A percentile compares a stretch with the other conserved stretches of the same genome.
These are phyloP conservation scores for Glomus cerebriforme DNA, from an alignment of 192 early-diverging fungal species.

Conservation along the genomic window DNA sequence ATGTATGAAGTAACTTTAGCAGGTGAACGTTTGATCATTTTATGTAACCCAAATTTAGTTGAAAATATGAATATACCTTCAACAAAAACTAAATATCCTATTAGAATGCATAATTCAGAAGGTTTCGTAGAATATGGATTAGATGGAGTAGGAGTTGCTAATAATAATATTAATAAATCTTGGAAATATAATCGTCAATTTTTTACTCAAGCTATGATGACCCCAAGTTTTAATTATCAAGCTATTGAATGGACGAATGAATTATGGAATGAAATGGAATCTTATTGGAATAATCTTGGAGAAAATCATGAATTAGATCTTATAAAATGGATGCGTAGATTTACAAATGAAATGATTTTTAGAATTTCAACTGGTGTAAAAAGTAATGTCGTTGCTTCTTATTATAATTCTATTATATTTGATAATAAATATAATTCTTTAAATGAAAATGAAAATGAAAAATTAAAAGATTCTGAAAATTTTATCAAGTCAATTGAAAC, in stretches of 20 bases:
- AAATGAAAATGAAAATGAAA: background rate
- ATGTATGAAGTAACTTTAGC: background rate
- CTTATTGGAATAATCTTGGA: background rate
- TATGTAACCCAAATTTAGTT: background rate
- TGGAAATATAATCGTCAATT: slow-evolving; percentile 17
- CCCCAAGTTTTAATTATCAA: background rate
- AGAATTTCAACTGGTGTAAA: background rate
- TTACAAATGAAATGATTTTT: background rate
- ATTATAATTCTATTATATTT: background rate
- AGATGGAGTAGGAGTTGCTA: background rate
- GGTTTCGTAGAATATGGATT: background rate
- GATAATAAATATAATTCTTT: background rate
- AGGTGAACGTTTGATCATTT: background rate
- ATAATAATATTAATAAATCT: background rate
- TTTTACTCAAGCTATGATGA: background rate
- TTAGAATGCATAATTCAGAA: background rate
- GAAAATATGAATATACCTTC: background rate
- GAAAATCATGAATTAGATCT: background rate
- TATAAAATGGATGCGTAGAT: background rate
- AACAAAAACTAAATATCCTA: background rate
- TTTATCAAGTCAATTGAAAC: background rate
- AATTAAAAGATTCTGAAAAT: background rate
- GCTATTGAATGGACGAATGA: background rate
- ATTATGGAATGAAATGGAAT: background rate
- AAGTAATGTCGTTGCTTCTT: background rate